Evolutionary conservation across 768 basidiomycete species (phyloP), one percentile per base, ranked within the genome.

Genomic region (Leccinum olivaceopallidum): DNA sequence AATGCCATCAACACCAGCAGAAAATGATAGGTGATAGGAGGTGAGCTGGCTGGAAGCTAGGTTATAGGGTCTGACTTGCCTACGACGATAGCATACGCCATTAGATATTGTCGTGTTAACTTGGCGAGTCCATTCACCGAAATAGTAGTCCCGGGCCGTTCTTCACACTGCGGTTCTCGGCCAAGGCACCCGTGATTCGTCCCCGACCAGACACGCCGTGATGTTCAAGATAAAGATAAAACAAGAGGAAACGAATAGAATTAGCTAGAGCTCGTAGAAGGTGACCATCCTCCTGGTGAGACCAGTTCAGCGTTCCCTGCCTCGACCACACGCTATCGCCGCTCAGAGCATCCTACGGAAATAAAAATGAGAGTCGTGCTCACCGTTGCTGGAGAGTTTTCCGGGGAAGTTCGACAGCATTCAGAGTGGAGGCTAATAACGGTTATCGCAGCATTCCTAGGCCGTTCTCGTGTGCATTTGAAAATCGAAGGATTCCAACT

Each of bases 51-150:
- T 53, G 58, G 34, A 42, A 13, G 6, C 12, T 20, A 28, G 24
- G 16, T 2, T 1, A 7, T 12, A 16, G 36, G 8, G 42, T 14
- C 16, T 1, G 16, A 71, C 84, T 53, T 63, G 84, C 88, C 85
- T 88, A 90, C 89, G 26, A 88, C 88, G 24, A 90, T 79, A 0
- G 81, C 88, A 71, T 89, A 90, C 6, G 89, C 88, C 3, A 82
- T 61, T 36, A 90, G 72, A 69, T 90, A 90, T 63, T 83, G 84
- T 62, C 76, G 74, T 2, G 78, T 76, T 57, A 81, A 61, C 26
- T 65, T 63, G 3, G 76, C 68, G 20, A 77, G 63, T 30, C 73
- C 64, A 48, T 65, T 68, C 26, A 57, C 58, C 6, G 72, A 69
- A 20, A 65, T 52, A 3, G 50, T 56, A 24, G 26, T 61, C 14